phyloP scores from a whole-genome alignment of 768 basidiomycete species.

The Cyclocybe cylindracea region DNA sequence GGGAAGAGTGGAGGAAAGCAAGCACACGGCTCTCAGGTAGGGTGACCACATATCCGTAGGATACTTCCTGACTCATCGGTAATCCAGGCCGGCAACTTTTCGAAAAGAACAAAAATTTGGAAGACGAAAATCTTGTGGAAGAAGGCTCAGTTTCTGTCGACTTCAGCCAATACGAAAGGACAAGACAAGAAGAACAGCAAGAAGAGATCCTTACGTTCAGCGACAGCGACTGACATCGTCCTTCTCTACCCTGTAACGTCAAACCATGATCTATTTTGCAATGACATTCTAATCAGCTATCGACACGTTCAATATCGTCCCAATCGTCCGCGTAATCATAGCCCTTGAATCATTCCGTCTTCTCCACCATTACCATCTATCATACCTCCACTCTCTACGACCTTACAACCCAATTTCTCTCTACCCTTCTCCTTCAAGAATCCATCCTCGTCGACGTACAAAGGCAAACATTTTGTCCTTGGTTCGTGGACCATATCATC shows the following conservation, averaged over 20 bases:
- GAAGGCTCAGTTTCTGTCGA: constrained; percentile 89
- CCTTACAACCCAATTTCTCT: constrained; percentile 58
- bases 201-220: constrained; percentile 77
- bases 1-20: constrained; percentile 78
- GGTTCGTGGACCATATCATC: constrained; percentile 47
- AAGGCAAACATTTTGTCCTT: constrained; percentile 25
- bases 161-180: constrained; percentile 84
- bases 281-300: constrained; percentile 5
- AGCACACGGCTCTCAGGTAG: constrained; percentile 68
- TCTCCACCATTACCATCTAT: constrained; percentile 55
- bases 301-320: neutral
- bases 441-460: constrained; percentile 55
- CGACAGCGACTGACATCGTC: constrained; percentile 71
- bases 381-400: constrained; percentile 51
- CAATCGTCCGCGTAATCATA: constrained; percentile 36
- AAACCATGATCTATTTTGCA: constrained; percentile 4
- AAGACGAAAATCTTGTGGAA: constrained; percentile 81
- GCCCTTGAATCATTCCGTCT: constrained; percentile 59
- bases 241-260: neutral
- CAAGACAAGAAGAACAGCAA: constrained; percentile 60
- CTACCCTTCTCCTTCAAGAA: constrained; percentile 60
- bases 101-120: constrained; percentile 75
- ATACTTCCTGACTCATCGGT: neutral
- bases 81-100: constrained; percentile 90
- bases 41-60: constrained; percentile 11